These are phyloP conservation scores for Carex arenaria DNA, from an alignment of 202 grass and related monocot genomes.

Conservation along the genomic window DNA sequence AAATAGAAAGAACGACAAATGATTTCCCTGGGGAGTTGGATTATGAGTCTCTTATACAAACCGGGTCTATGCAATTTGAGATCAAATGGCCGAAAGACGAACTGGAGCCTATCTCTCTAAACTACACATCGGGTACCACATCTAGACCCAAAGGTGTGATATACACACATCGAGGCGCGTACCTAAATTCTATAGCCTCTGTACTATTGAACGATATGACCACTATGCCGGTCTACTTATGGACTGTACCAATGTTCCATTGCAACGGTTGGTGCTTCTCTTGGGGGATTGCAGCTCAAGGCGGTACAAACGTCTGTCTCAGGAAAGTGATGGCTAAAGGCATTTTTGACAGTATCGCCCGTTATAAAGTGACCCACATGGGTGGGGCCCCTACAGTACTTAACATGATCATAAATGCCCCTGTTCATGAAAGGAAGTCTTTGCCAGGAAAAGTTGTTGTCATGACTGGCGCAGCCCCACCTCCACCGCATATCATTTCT, in stretches of 20 bases:
- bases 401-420: conserved; percentile 56
- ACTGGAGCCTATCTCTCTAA: conserved; percentile 63
- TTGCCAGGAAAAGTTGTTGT: conserved; percentile 30
- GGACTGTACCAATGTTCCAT: conserved; percentile 91
- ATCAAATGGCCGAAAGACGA: conserved; percentile 60
- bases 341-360: conserved; percentile 39
- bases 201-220: conserved; percentile 53
- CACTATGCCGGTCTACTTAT: conserved; percentile 60
- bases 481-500: conserved; percentile 44
- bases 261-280: conserved; percentile 81
- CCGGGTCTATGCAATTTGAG: conserved; percentile 13
- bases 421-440: conserved; percentile 26
- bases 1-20: neutral
- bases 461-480: conserved; percentile 63
- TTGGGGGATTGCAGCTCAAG: conserved; percentile 74
- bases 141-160: conserved; percentile 73
- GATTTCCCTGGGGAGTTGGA: neutral
- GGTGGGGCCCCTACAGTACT: conserved; percentile 63
- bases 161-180: conserved; percentile 70
- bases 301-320: conserved; percentile 57
- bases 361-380: conserved; percentile 55
- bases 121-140: conserved; percentile 89
- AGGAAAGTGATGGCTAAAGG: conserved; percentile 34
- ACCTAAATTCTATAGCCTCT: conserved; percentile 47
- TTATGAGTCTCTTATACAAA: conserved; percentile 50